Evolutionary conservation across 257 asterid genomes (phyloP).

Genomic region (Agastache rugosa): DNA sequence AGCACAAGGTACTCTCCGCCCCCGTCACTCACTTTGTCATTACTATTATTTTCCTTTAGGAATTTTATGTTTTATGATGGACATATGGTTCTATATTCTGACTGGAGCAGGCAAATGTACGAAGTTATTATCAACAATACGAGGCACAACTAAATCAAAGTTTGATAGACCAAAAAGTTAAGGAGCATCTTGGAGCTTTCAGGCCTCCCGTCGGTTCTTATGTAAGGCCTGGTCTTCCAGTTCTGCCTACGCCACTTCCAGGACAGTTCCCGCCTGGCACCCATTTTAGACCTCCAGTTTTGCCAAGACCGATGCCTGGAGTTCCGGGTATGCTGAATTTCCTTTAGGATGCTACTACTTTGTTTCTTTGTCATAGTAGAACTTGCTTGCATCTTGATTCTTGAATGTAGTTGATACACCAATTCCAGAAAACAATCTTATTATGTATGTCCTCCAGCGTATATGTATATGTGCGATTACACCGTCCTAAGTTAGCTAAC

Average conservation of each 20-base stretch:
- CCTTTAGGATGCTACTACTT: not conserved
- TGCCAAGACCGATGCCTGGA: slow-evolving; percentile 85
- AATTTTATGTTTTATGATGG: not conserved
- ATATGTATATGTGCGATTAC: not conserved
- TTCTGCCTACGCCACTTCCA: slow-evolving; percentile 59
- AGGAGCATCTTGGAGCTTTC: slow-evolving; percentile 93
- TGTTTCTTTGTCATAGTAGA: not conserved
- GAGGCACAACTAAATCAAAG: slow-evolving; percentile 97
- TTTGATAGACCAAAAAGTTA: slow-evolving; percentile 90
- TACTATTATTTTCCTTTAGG: not conserved
- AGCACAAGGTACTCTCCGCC: slow-evolving; percentile 74
- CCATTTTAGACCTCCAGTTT: slow-evolving; percentile 66
- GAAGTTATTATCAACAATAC: slow-evolving; percentile 86
- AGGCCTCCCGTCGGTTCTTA: slow-evolving; percentile 77
- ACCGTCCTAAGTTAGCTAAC: not conserved
- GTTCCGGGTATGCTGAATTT: slow-evolving; percentile 55
- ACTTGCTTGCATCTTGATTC: slow-evolving; percentile 17
- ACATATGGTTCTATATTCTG: slow-evolving; percentile 25
- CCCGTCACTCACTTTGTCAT: not conserved
- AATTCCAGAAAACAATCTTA: not conserved
- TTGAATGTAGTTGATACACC: not conserved
- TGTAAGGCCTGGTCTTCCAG: slow-evolving; percentile 77
- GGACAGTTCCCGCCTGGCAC: slow-evolving; percentile 65
- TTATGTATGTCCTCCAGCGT: not conserved
- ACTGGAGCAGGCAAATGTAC: slow-evolving; percentile 78